Percentiles rank a stretch among this genome's conserved stretches.
Conservation (phyloP, 2,329 filamentous ascomycete genomes). For the Xylaria polymorpha region DNA sequence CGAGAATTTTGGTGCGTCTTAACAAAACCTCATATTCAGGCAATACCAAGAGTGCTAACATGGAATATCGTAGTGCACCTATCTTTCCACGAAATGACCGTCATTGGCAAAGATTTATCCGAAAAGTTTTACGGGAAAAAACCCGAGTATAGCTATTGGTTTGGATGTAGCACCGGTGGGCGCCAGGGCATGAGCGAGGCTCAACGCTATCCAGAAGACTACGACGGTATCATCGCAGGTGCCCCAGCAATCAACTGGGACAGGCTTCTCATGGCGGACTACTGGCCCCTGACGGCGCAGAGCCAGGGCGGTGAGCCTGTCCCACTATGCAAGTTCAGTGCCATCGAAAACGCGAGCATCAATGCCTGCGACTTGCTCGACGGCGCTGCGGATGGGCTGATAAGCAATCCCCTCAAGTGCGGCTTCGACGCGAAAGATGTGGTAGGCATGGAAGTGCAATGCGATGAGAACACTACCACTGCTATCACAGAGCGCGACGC, state of each 20-base stretch:
- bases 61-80: constrained; percentile 42
- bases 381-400: constrained; percentile 60
- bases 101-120: constrained; percentile 61
- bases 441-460: constrained; percentile 51
- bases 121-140: constrained; percentile 59
- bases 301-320: constrained; percentile 47
- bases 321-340: constrained; percentile 44
- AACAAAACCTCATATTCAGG: not conserved
- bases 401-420: constrained; percentile 58
- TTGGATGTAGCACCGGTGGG: constrained; percentile 67
- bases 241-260: constrained; percentile 50
- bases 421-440: constrained; percentile 53
- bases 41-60: constrained; percentile 17
- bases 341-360: constrained; percentile 54
- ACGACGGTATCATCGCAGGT: constrained; percentile 63
- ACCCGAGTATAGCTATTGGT: constrained; percentile 62
- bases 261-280: constrained; percentile 41
- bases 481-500: constrained; percentile 50
- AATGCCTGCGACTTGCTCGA: constrained; percentile 61
- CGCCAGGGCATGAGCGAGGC: constrained; percentile 64
- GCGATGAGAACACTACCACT: constrained; percentile 38
- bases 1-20: constrained; percentile 48
- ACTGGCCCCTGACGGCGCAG: constrained; percentile 53
- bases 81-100: constrained; percentile 59
- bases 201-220: constrained; percentile 64